phyloP scores from a whole-genome alignment of 805 yeast species.

The Barnettozyma wickerhamii region DNA sequence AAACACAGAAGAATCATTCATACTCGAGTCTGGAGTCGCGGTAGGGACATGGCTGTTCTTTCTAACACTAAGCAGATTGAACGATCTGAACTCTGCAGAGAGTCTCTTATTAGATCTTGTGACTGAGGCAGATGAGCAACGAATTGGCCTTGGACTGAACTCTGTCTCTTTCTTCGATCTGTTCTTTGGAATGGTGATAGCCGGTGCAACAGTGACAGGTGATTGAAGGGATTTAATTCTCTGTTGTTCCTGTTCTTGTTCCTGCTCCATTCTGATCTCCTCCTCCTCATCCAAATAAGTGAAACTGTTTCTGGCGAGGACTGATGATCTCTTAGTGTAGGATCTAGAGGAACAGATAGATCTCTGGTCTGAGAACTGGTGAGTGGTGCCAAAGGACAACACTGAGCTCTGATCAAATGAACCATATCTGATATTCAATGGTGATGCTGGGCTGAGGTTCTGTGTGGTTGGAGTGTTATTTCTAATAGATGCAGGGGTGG shows the following conservation, averaged over 20 bases:
- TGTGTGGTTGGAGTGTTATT: background rate
- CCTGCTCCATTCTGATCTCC: background rate
- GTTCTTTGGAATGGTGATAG: background rate
- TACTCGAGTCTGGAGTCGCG: slow-evolving; percentile 18
- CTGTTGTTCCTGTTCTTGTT: background rate
- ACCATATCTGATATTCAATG: background rate
- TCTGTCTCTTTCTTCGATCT: too few relatives aligned
- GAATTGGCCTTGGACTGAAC: slow-evolving; percentile 15
- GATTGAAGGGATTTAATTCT: background rate
- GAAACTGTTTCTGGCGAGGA: background rate
- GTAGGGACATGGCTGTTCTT: slow-evolving; percentile 5
- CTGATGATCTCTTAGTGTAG: background rate
- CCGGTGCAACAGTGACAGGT: background rate
- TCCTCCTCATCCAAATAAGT: slow-evolving; percentile 1
- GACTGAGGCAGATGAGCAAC: slow-evolving; percentile 14
- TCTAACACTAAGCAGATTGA: slow-evolving; percentile 10
- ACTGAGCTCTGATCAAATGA: slow-evolving; percentile 3
- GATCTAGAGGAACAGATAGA: slow-evolving; percentile 2
- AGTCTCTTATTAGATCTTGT: background rate
- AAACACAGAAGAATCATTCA: slow-evolving; percentile 7
- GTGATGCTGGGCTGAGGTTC: background rate
- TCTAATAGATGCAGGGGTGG: background rate
- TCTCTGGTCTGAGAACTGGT: slow-evolving; percentile 1
- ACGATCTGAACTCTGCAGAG: slow-evolving; percentile 6
- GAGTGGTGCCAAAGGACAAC: background rate